Base-by-base conservation (phyloP, 768 basidiomycete species). In the Sarcodon aspratus region DNA sequence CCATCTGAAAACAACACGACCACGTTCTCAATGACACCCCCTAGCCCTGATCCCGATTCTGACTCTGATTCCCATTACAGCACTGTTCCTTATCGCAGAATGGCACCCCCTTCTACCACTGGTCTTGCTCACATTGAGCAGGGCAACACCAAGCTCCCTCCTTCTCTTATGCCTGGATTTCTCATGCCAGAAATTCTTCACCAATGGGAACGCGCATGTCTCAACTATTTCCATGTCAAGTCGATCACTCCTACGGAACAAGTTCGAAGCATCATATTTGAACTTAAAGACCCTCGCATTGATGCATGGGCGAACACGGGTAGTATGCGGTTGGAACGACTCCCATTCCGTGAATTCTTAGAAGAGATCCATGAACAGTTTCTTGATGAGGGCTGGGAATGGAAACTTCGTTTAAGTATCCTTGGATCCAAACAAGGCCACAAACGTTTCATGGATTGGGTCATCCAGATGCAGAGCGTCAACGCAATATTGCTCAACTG, bases 401-500 rank as follows among this genome's bases (percentile, higher is more conserved):
- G 35, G 0, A 21, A 3, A 1, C 9, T 49, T 1, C 13, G 46
- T 0, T 36, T 44, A 2, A 48, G 37, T 1, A 49, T 56, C 34
- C 55, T 56, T 33, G 11, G 32, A 0, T 47, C 48, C 2, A 15
- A 8, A 3, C 53, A 54, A 11, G 50, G 50, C 9, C 12, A 51
- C 11, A 15, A 34, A 6, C 35, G 36, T 4, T 57, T 57, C 40
- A 9, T 32, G 7, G 50, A 54, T 12, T 63, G 48, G 52, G 50
- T 50, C 0, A 35, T 46, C 9, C 44, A 56, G 7, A 7, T 56
- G 6, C 47, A 52, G 3, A 49, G 34, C 9, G 32, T 48, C 2
- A 63, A 63, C 34, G 38, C 38, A 6, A 34, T 44, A 11, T 37
- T 63, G 1, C 50, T 60, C 1, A 32, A 17, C 0, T 17, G 47